phyloP scores from a whole-genome alignment of 2,329 filamentous ascomycete species.

The Sordariomycetes sp. region DNA sequence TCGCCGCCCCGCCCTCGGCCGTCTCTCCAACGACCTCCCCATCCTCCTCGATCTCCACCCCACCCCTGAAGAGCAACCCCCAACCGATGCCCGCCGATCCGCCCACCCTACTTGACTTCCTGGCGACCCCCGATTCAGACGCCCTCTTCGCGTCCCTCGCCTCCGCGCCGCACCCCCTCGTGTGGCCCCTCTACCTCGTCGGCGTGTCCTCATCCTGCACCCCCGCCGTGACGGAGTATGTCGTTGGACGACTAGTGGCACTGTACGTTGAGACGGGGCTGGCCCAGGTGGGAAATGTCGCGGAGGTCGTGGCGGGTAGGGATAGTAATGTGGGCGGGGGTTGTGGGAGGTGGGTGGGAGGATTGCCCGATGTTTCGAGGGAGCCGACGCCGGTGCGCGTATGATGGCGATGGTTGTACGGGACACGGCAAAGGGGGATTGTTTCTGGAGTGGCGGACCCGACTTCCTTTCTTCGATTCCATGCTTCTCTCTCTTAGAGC shows the following conservation, averaged over 20 bases:
- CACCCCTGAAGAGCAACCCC: slow-evolving; percentile 4
- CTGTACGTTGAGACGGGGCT: slow-evolving; percentile 31
- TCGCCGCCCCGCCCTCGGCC: slow-evolving; percentile 1
- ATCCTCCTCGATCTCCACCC: slow-evolving; percentile 9
- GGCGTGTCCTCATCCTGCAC: slow-evolving; percentile 32
- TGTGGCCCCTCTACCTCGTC: slow-evolving; percentile 36
- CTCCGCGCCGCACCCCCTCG: slow-evolving; percentile 31
- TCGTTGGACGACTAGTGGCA: slow-evolving; percentile 27
- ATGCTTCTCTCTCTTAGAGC: not conserved
- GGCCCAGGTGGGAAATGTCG: slow-evolving; percentile 28
- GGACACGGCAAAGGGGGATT: not conserved
- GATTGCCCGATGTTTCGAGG: not conserved
- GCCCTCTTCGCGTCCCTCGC: slow-evolving; percentile 33
- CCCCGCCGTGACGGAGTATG: slow-evolving; percentile 24
- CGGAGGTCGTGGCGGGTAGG: slow-evolving; percentile 24
- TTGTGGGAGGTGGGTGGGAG: slow-evolving; percentile 9
- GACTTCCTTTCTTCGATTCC: not conserved
- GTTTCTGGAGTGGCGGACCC: not conserved
- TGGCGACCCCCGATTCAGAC: slow-evolving; percentile 16
- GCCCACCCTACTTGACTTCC: slow-evolving; percentile 1
- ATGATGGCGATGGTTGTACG: not conserved
- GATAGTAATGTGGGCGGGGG: slow-evolving; percentile 9
- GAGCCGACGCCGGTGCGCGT: slow-evolving; percentile 2
- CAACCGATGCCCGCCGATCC: not conserved
- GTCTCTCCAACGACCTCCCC: slow-evolving; percentile 12